phyloP scores from a whole-genome alignment of 1,284 basidiomycete genomes.

The Fomitopsis palustris region DNA sequence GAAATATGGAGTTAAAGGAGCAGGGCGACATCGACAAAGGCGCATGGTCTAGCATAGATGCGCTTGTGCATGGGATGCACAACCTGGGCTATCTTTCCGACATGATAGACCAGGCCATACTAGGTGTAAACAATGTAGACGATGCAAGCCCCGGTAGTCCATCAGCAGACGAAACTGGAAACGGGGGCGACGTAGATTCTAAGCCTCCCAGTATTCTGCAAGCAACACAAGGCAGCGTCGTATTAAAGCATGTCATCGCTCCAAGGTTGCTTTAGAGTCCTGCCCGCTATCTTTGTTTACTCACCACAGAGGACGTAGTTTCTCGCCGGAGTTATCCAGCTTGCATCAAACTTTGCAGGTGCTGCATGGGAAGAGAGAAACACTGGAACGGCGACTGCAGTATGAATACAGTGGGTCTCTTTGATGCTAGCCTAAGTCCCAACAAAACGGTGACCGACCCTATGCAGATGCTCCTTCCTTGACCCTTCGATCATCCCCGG shows the following conservation, averaged over 20 bases:
- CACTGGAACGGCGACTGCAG: slow-evolving; percentile 55
- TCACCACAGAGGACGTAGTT: slow-evolving; percentile 42
- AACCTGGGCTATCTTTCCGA: slow-evolving; percentile 54
- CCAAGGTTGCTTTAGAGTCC: slow-evolving; percentile 51
- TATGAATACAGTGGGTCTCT: slow-evolving; percentile 46
- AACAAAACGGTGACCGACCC: background rate
- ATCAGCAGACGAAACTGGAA: slow-evolving; percentile 20
- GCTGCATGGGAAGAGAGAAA: slow-evolving; percentile 43
- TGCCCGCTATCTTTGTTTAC: too few species aligned
- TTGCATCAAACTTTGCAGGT: slow-evolving; percentile 52
- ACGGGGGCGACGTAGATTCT: slow-evolving; percentile 7
- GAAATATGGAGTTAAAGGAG: slow-evolving; percentile 44
- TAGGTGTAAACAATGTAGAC: slow-evolving; percentile 18
- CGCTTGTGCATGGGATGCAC: slow-evolving; percentile 53
- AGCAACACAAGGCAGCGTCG: slow-evolving; percentile 11
- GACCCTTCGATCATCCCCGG: slow-evolving; percentile 62
- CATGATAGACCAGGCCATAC: slow-evolving; percentile 59
- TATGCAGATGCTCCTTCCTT: slow-evolving; percentile 63
- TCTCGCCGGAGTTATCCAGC: slow-evolving; percentile 52
- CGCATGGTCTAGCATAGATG: slow-evolving; percentile 55
- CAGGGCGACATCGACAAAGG: slow-evolving; percentile 24
- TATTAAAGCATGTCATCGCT: slow-evolving; percentile 56
- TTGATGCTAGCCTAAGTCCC: background rate
- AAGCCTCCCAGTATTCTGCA: slow-evolving; percentile 17
- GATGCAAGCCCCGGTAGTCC: slow-evolving; percentile 1